Evolutionary conservation across 2,329 filamentous ascomycete species (phyloP), one percentile per base, ranked within the genome.

Genomic region (Paecilomyces sp.): DNA sequence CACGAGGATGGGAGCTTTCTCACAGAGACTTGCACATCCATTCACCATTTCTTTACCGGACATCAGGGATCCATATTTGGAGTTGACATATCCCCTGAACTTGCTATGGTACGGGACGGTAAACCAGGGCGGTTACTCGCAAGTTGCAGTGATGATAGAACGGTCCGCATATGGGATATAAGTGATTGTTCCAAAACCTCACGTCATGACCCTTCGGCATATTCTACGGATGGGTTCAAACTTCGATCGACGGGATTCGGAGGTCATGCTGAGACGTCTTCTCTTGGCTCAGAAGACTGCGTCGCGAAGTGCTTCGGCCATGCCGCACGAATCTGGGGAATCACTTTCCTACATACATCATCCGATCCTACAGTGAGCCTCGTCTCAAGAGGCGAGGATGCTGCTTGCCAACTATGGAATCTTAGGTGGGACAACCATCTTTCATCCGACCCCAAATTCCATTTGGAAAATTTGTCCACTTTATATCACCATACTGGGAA

Each of bases 61-160:
- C 94, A 99, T 68, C 92, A 97, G 68, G 94, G 94, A 0, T 97
- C 93, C 0, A 88, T 99, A 30, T 99, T 97, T 65, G 92, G 91
- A 1, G 89, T 99, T 2, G 82, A 86, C 33, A 88, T 97, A 36
- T 96, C 91, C 0, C 77, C 82, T 0, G 70, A 77, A 64, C 73
- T 88, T 22, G 62, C 63, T 6, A 64, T 75, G 24, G 62, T 71
- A 1, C 71, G 76, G 13, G 66, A 62, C 15, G 77, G 76, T 0
- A 70, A 68, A 6, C 70, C 70, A 22, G 77, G 79, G 28, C 81
- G 89, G 57, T 73, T 96, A n/a, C 80, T 99, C 34, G 90, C 88
- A 13, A 97, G 90, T 67, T 99, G 94, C 71, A 97, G 93, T 69
- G 94, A 99, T 70, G 94, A 99, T 74, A 84, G 94, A 56, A 96